A percentile compares a stretch with the other conserved stretches of the same genome.
phyloP scores from a whole-genome alignment of 257 asterid genomes.

The Jacaranda copaia region DNA sequence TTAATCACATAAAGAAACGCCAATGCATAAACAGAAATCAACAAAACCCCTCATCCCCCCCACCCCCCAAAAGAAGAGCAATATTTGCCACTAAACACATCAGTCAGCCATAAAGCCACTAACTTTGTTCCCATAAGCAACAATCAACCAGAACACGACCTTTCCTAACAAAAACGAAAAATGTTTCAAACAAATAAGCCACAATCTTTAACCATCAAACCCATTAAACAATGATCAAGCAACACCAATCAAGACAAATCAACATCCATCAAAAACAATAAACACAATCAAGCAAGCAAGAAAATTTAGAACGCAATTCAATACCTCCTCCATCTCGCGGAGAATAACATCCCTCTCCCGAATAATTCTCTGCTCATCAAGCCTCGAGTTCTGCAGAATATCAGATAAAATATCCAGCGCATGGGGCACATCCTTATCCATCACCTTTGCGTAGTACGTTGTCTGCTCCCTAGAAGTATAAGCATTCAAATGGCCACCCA shows the following conservation, averaged over 20 bases:
- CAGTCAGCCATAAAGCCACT: not conserved
- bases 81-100: not conserved
- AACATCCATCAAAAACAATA: constrained; percentile 8
- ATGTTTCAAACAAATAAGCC: not conserved
- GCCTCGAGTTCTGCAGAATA: constrained; percentile 84
- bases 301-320: not conserved
- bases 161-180: not conserved
- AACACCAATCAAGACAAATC: constrained; percentile 9
- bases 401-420: constrained; percentile 86
- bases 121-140: not conserved
- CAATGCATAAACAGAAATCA: not conserved
- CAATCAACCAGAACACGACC: not conserved
- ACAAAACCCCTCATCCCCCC: too few species aligned
- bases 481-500: constrained; percentile 98
- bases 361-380: constrained; percentile 63
- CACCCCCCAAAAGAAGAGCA: not conserved
- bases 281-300: constrained; percentile 18
- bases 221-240: not conserved
- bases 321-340: constrained; percentile 97
- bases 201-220: not conserved
- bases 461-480: constrained; percentile 97
- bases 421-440: constrained; percentile 62
- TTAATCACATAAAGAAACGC: not conserved
- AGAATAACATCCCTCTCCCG: constrained; percentile 94
- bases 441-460: constrained; percentile 81